Evolutionary conservation across 805 yeast genomes (phyloP), one percentile per base, ranked within the genome.

Genomic region (Ogataea chonburiensis): DNA sequence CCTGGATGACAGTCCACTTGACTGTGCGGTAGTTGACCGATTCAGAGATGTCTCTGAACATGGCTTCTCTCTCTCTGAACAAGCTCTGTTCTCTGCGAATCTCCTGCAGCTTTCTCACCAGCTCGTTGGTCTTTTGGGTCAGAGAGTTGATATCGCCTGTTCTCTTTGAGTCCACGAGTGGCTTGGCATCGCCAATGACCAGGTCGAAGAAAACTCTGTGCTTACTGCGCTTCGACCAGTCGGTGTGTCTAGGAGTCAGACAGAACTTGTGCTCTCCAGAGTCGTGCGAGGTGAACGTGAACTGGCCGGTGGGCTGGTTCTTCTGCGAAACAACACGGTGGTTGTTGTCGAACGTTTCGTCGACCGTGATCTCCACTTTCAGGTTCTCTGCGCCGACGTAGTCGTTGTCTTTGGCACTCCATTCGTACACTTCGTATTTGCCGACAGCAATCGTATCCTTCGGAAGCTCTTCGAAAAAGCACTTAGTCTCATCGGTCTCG

Each of bases 381-480:
- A 86, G 61, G 33, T 74, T 71, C n/a, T 69, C 63, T 46, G 74
- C 77, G 34, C 71, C 70, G 52, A 69, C 66, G 55, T 70, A 79
- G 25, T 70, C 71, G 28, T 63, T 52, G 6, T 71, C 60, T 21
- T 64, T 59, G 13, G 70, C 69, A 48, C 74, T 70, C 42, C 63
- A 70, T 50, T 83, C 88, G 56, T 72, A 73, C 3, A 86, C 84
- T 47, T 82, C 82, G 48, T 85, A 77, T 53, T 72, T 71, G 37
- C 91, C 95, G 39, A 84, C 84, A 15, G 89, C 82, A 40, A 91
- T 71, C n/a, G 94, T 77, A 49, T 80, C 84, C 46, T 72, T 69
- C 12, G 86, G 79, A 42, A 91, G 68, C 43, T 84, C 94, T 56
- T 89, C 93, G 53, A 66, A 82, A 60, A 91, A 91, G 63, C 98